phyloP scores from a whole-genome alignment of 345 rosid species.

The Iberis pinnata region DNA sequence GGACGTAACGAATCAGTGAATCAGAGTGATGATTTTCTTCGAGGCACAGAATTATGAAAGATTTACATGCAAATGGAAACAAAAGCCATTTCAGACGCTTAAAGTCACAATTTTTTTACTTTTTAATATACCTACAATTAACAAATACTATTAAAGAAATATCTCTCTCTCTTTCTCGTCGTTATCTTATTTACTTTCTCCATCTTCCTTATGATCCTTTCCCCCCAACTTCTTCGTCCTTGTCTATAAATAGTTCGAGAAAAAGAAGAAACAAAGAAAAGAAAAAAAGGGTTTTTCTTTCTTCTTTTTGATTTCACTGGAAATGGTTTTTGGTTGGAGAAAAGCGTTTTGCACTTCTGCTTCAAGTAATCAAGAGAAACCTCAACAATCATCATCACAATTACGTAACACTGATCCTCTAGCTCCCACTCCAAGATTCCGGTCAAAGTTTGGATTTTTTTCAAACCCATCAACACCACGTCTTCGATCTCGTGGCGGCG shows the following conservation, averaged over 20 bases:
- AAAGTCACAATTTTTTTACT: constrained; percentile 17
- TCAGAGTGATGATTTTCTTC: constrained; percentile 23
- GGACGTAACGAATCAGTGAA: constrained; percentile 20
- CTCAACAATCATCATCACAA: constrained; percentile 19
- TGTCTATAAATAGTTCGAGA: constrained; percentile 1
- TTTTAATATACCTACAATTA: constrained; percentile 2
- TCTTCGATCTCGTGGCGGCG: constrained; percentile 37
- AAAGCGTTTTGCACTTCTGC: constrained; percentile 59
- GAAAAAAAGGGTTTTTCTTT: too few relatives aligned
- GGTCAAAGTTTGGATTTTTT: constrained; percentile 62
- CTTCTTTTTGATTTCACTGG: not conserved
- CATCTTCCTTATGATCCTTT: constrained; percentile 22
- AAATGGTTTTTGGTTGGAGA: constrained; percentile 36
- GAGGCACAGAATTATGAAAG: constrained; percentile 23
- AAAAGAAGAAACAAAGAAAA: not conserved
- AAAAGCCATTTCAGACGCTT: constrained; percentile 23
- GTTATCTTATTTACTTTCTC: constrained; percentile 31
- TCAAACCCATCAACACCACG: constrained; percentile 80
- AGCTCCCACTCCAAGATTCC: constrained; percentile 39
- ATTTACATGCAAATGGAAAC: constrained; percentile 23
- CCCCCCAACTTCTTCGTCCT: constrained; percentile 1
- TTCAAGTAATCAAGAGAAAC: constrained; percentile 41
- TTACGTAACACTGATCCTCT: constrained; percentile 1
- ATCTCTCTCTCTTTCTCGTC: constrained; percentile 19
- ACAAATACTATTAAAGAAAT: not conserved